Evolutionary conservation across 257 asterid genomes (phyloP).

Genomic region (Primulina eburnea): DNA sequence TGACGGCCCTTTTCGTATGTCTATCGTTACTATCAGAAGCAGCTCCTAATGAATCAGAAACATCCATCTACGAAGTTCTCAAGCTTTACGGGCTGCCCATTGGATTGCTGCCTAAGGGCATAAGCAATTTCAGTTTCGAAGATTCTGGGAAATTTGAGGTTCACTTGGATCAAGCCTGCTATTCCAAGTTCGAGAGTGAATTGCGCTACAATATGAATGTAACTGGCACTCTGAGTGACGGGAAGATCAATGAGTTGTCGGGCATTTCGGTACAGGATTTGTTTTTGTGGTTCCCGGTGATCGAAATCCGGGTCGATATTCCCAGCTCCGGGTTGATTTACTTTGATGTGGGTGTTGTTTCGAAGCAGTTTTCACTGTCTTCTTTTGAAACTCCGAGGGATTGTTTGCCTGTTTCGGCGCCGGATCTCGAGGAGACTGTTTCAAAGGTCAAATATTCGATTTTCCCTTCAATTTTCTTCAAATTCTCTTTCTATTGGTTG

Average conservation of each 20-base stretch:
- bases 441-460: constrained; percentile 25
- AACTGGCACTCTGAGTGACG: constrained; percentile 37
- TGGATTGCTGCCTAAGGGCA: constrained; percentile 50
- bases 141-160: constrained; percentile 43
- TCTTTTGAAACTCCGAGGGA: constrained; percentile 52
- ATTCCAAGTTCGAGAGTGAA: constrained; percentile 50
- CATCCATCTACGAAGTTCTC: constrained; percentile 52
- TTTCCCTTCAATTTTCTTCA: background rate
- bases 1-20: constrained; percentile 12
- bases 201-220: constrained; percentile 42
- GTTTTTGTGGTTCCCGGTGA: constrained; percentile 55
- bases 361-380: constrained; percentile 51
- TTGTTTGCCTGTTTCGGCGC: constrained; percentile 35
- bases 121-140: constrained; percentile 36
- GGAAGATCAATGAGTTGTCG: constrained; percentile 44
- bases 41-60: background rate
- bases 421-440: too few relatives aligned
- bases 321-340: constrained; percentile 48
- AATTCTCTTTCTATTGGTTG: too few relatives aligned
- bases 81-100: constrained; percentile 43
- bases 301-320: constrained; percentile 45
- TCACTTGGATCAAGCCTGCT: constrained; percentile 42
- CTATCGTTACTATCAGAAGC: constrained; percentile 6
- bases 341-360: constrained; percentile 51
- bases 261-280: constrained; percentile 51